These are phyloP conservation scores for Forsythia viridissima DNA, from an alignment of 257 asterid species.

Conservation along the genomic window DNA sequence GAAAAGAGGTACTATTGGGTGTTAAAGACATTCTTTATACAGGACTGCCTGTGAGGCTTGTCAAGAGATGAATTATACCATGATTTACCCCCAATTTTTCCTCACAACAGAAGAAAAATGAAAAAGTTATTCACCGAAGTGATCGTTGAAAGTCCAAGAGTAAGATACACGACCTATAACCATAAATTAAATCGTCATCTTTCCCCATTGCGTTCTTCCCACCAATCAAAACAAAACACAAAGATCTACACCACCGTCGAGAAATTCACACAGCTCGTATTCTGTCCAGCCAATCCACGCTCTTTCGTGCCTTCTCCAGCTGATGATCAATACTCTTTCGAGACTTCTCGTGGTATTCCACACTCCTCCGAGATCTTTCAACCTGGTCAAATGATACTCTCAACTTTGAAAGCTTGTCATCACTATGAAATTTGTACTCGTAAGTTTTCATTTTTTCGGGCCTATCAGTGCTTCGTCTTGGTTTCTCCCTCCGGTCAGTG, in stretches of 20 bases:
- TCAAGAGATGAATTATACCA: constrained; percentile 5
- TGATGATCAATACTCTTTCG: constrained; percentile 53
- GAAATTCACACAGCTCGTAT: constrained; percentile 38
- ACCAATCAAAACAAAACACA: constrained; percentile 19
- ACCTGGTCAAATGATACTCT: constrained; percentile 41
- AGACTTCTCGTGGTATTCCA: constrained; percentile 50
- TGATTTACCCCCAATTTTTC: constrained; percentile 9
- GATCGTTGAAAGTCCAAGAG: background rate
- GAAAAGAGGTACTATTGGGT: background rate
- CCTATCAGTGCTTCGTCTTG: constrained; percentile 51
- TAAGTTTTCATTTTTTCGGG: constrained; percentile 33
- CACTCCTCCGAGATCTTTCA: constrained; percentile 57
- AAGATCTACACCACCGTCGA: background rate
- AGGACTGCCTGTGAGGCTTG: background rate
- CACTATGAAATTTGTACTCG: constrained; percentile 37
- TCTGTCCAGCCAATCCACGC: constrained; percentile 63
- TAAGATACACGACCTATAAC: constrained; percentile 11
- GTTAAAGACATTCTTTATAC: background rate
- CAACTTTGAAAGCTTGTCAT: constrained; percentile 48
- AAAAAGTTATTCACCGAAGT: background rate
- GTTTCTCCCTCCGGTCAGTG: constrained; percentile 55
- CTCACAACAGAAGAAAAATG: background rate
- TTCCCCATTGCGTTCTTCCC: background rate
- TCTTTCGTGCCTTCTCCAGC: constrained; percentile 51
- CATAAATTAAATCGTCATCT: constrained; percentile 20